Base-by-base conservation (phyloP, 768 basidiomycete species). In the Boletus fagicola region DNA sequence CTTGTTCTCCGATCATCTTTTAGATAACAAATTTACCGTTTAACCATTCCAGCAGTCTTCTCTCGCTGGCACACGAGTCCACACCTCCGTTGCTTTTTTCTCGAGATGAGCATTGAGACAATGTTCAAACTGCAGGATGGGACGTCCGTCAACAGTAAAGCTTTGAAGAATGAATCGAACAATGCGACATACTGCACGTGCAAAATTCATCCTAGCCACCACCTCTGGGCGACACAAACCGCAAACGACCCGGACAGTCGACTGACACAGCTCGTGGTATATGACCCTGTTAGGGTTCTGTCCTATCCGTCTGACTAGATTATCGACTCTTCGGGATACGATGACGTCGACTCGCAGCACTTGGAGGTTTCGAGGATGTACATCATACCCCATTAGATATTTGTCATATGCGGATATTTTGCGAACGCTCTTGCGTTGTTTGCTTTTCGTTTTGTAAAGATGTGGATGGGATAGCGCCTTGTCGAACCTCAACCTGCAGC, bases 271-370 rank as follows among this genome's bases (percentile, higher is more conserved):
- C 15, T 52, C 48, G 8, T 31, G 38, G 13, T 28, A 35, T 0
- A 35, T 53, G 35, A 47, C 51, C 28, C 47, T 56, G n/a, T 5
- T 22, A 1, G 54, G 62, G 4, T 53, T 60, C 30, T 56, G 47
- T 18, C 62, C 52, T 18, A 61, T 48, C 40, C 33, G 50, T 46
- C 5, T 49, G 20, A 64, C 31, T 28, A 64, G 42, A 45, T 60
- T 61, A 12, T 64, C 50, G 36, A 57, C 38, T 39, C 45, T 60
- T 24, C 26, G 40, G 6, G 45, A 56, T 11, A 40, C 22, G 20
- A 9, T 15, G 40, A 54, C 30, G 44, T 65, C 63, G 35, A 62
- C 39, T 28, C 22, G 47, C 13, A 65, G 55, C 40, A 48, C 46
- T 7, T 15, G 31, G 12, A 22, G 36, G 51, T 47, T 22, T 30